Evolutionary conservation across 1,284 basidiomycete genomes (phyloP).

Genomic region (Microbotryum silenes-acaulis): DNA sequence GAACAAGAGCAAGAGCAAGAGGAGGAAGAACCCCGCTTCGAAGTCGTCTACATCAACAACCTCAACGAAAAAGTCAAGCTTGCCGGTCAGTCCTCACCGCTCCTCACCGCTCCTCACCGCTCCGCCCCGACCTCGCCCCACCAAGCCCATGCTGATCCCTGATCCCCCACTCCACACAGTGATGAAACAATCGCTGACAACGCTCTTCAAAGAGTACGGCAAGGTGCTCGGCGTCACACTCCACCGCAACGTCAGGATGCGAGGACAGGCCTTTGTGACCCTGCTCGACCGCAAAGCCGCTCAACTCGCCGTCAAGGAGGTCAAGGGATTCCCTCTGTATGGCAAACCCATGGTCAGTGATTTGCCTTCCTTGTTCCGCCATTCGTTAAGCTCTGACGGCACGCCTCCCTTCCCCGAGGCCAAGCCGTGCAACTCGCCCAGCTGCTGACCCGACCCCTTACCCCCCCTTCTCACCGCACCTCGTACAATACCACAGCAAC

Average conservation of each 20-base stretch:
- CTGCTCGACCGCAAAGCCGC: slow-evolving; percentile 75
- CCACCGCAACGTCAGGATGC: slow-evolving; percentile 88
- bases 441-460: slow-evolving; percentile 2
- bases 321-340: slow-evolving; percentile 88
- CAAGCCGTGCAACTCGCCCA: neutral
- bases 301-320: slow-evolving; percentile 80
- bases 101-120: neutral
- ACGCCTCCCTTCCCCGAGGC: neutral
- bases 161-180: slow-evolving; percentile 45
- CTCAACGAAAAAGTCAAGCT: slow-evolving; percentile 94
- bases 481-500: slow-evolving; percentile 55
- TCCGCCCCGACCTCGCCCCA: neutral
- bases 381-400: neutral
- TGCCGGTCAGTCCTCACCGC: slow-evolving; percentile 7
- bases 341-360: slow-evolving; percentile 79
- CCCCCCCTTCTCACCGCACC: slow-evolving; percentile 7
- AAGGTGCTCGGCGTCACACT: slow-evolving; percentile 86
- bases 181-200: slow-evolving; percentile 76
- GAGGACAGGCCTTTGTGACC: slow-evolving; percentile 95
- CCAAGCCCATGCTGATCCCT: neutral
- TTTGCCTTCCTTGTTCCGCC: slow-evolving; percentile 28
- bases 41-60: slow-evolving; percentile 95
- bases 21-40: slow-evolving; percentile 45
- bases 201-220: slow-evolving; percentile 88
- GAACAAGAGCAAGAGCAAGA: slow-evolving; percentile 33